Percentiles rank a stretch among this genome's conserved stretches.
These are phyloP conservation scores for Verticillium klebahnii DNA, from an alignment of 2,329 filamentous ascomycete genomes.

Conservation along the genomic window DNA sequence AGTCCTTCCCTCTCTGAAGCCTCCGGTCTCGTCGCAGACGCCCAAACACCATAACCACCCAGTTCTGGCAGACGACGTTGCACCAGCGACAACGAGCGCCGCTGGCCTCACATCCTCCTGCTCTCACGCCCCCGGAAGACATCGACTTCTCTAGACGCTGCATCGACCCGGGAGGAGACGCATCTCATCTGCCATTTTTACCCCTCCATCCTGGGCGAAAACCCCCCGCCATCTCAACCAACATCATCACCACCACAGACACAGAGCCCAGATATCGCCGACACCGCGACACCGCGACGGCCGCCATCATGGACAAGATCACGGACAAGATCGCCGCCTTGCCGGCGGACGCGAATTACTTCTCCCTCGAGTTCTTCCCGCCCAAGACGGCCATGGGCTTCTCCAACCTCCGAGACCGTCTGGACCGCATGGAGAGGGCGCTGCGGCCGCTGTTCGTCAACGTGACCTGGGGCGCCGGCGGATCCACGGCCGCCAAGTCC, in stretches of 20 bases:
- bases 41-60: neutral
- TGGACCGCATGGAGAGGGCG: constrained; percentile 91
- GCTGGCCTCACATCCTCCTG: neutral
- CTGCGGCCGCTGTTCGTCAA: constrained; percentile 92
- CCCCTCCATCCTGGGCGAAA: neutral
- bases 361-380: constrained; percentile 98
- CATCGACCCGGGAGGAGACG: neutral
- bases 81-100: neutral
- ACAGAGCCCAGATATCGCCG: neutral
- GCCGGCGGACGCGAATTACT: constrained; percentile 76
- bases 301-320: constrained; percentile 71
- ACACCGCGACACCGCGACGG: neutral
- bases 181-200: neutral
- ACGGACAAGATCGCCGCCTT: constrained; percentile 92
- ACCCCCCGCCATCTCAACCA: neutral
- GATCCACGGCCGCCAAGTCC: constrained; percentile 84
- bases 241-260: neutral
- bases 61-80: neutral
- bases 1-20: neutral
- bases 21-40: neutral
- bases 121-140: neutral
- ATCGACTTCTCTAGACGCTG: neutral
- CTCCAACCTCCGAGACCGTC: constrained; percentile 84
- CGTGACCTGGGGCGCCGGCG: constrained; percentile 96
- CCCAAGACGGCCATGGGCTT: constrained; percentile 96